These are phyloP conservation scores for Beta lomatogona DNA, from an alignment of 179 eudicot species.

Conservation along the genomic window DNA sequence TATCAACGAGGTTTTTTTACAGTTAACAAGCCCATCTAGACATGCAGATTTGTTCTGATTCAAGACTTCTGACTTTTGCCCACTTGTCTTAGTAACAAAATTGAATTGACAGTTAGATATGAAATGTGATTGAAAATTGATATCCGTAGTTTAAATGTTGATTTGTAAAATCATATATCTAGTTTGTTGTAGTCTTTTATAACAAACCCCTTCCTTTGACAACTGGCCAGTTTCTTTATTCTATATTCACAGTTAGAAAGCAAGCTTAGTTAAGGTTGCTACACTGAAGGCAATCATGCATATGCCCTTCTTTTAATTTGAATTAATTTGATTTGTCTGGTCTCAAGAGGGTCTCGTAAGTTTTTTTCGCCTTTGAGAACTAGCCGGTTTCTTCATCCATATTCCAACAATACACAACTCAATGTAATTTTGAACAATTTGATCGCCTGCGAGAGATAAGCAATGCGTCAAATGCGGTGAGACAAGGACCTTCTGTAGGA, in stretches of 20 bases:
- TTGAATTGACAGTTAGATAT: neutral
- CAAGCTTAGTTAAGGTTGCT: neutral
- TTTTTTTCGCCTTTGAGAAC: neutral
- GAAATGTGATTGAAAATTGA: neutral
- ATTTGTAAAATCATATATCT: neutral
- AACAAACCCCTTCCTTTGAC: too few species aligned
- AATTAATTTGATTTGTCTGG: neutral
- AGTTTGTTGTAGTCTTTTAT: neutral
- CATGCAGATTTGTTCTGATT: neutral
- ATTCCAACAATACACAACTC: neutral
- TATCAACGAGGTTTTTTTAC: too few species aligned
- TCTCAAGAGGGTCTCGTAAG: neutral
- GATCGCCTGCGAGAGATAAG: slow-evolving; percentile 58
- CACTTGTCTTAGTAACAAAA: neutral
- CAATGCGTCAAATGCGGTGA: slow-evolving; percentile 67
- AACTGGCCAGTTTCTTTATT: too few species aligned
- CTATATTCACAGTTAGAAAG: neutral
- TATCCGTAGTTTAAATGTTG: neutral
- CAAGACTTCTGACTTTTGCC: neutral
- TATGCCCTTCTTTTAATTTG: neutral
- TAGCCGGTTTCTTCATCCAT: neutral
- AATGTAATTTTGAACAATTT: neutral
- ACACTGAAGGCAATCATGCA: neutral
- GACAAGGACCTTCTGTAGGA: slow-evolving; percentile 92
- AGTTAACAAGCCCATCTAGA: neutral